phyloP scores from a whole-genome alignment of 1,284 basidiomycete genomes.

The Ceratobasidium sp. region DNA sequence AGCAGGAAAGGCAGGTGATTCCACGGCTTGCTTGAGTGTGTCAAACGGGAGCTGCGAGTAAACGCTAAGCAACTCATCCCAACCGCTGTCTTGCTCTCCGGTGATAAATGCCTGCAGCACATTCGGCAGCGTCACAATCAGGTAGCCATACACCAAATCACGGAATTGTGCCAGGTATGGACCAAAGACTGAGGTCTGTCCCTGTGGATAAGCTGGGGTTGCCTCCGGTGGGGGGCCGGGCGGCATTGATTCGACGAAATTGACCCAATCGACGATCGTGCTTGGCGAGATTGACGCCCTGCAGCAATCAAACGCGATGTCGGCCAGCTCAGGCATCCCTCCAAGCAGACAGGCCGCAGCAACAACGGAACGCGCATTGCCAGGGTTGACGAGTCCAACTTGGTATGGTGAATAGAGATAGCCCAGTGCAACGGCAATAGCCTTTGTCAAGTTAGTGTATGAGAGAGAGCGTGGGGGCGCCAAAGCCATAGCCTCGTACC shows the following conservation, averaged over 20 bases:
- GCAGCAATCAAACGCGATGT: slow-evolving; percentile 78
- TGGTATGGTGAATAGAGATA: slow-evolving; percentile 79
- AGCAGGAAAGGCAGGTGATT: slow-evolving; percentile 70
- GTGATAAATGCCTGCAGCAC: slow-evolving; percentile 56
- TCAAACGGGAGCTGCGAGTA: slow-evolving; percentile 81
- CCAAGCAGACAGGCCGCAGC: slow-evolving; percentile 81
- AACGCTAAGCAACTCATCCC: slow-evolving; percentile 70
- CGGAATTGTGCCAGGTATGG: slow-evolving; percentile 70
- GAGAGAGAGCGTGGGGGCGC: slow-evolving; percentile 48
- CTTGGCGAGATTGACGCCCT: slow-evolving; percentile 73
- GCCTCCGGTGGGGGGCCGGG: slow-evolving; percentile 49
- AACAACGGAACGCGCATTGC: slow-evolving; percentile 81
- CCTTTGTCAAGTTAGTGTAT: slow-evolving; percentile 56
- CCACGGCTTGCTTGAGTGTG: slow-evolving; percentile 78
- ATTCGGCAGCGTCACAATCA: slow-evolving; percentile 73
- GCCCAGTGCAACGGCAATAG: slow-evolving; percentile 78
- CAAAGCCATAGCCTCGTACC: slow-evolving; percentile 57
- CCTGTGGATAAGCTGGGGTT: slow-evolving; percentile 28
- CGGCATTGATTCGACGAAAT: slow-evolving; percentile 71
- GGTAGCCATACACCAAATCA: slow-evolving; percentile 76
- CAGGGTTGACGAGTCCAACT: slow-evolving; percentile 67
- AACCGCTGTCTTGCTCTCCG: slow-evolving; percentile 42
- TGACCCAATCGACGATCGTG: slow-evolving; percentile 75
- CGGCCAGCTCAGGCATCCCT: slow-evolving; percentile 81
- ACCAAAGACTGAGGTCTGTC: slow-evolving; percentile 66